Conservation (phyloP, 1,284 basidiomycete species). For the Ustilago tritici region DNA sequence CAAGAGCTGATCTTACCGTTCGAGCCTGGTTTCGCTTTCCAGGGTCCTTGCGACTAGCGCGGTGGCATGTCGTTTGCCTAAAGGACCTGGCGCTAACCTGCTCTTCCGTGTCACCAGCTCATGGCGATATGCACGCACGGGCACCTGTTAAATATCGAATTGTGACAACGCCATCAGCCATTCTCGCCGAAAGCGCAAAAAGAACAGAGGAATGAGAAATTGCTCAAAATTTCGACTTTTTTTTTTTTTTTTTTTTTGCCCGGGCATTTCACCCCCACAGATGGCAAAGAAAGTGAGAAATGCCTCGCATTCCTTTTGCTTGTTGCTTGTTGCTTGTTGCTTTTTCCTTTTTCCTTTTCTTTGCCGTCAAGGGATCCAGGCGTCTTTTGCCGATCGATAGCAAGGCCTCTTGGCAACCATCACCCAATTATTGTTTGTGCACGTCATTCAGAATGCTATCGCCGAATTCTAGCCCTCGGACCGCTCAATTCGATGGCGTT, state of each 20-base stretch:
- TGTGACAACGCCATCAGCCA: slow-evolving; percentile 7
- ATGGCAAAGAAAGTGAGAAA: not conserved
- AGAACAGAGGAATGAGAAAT: not conserved
- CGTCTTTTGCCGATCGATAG: slow-evolving; percentile 10
- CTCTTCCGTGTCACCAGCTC: not conserved
- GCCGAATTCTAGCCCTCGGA: not conserved
- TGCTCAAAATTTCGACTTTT: not conserved
- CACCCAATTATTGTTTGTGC: not conserved
- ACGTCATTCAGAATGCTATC: not conserved
- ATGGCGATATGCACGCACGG: slow-evolving; percentile 11
- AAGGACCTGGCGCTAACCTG: not conserved
- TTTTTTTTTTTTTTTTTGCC: not conserved
- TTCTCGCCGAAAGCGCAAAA: not conserved
- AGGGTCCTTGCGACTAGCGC: not conserved
- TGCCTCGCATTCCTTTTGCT: not conserved
- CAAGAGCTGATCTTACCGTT: not conserved
- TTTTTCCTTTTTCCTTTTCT: not conserved
- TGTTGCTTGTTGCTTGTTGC: not conserved
- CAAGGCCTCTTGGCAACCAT: slow-evolving; percentile 1
- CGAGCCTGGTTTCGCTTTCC: too few relatives aligned
- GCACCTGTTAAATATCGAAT: not conserved
- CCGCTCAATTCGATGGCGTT: not conserved
- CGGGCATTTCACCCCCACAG: slow-evolving; percentile 8
- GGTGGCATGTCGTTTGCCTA: not conserved
- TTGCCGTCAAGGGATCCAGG: not conserved